A percentile compares a stretch with the other conserved stretches of the same genome.
Conservation (phyloP, 805 yeast genomes). For the Ogataea glucozyma region DNA sequence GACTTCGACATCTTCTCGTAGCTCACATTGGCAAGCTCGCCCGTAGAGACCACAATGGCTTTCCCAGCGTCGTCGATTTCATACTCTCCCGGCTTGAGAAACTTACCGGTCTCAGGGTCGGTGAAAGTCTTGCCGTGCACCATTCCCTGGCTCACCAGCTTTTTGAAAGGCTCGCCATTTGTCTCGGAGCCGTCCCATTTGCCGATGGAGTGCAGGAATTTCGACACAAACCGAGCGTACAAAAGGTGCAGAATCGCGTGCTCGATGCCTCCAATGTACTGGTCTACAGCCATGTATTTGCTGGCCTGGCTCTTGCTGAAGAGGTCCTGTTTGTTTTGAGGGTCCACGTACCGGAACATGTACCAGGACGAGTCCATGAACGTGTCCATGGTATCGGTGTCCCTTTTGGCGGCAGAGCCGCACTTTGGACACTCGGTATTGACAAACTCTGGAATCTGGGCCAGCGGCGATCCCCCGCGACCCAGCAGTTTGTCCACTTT, state of each 20-base stretch:
- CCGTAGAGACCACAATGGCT: constrained; percentile 52
- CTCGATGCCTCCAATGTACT: constrained; percentile 93
- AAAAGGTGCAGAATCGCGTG: constrained; percentile 92
- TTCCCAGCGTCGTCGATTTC: constrained; percentile 40
- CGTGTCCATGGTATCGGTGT: constrained; percentile 98
- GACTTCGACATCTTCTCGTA: constrained; percentile 97
- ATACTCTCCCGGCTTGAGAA: constrained; percentile 77
- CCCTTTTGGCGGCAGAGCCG: constrained; percentile 70
- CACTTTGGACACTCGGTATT: constrained; percentile 82
- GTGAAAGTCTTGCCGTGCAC: constrained; percentile 87
- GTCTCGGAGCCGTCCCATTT: constrained; percentile 61
- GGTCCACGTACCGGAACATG: constrained; percentile 78
- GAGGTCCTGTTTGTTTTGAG: constrained; percentile 56
- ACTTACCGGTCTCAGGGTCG: constrained; percentile 72
- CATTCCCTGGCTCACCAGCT: constrained; percentile 94
- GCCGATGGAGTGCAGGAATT: constrained; percentile 68
- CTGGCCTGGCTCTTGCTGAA: constrained; percentile 54
- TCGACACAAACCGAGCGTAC: constrained; percentile 82
- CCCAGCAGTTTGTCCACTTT: constrained; percentile 43
- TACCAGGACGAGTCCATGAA: constrained; percentile 99
- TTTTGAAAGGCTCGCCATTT: constrained; percentile 78
- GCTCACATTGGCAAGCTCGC: constrained; percentile 52
- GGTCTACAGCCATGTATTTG: constrained; percentile 74
- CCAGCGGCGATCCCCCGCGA: constrained; percentile 68
- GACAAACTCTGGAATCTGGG: constrained; percentile 64